Evolutionary conservation across 179 eudicot genomes (phyloP), one percentile per base, ranked within the genome.

Genomic region (Silene noctiflora): DNA sequence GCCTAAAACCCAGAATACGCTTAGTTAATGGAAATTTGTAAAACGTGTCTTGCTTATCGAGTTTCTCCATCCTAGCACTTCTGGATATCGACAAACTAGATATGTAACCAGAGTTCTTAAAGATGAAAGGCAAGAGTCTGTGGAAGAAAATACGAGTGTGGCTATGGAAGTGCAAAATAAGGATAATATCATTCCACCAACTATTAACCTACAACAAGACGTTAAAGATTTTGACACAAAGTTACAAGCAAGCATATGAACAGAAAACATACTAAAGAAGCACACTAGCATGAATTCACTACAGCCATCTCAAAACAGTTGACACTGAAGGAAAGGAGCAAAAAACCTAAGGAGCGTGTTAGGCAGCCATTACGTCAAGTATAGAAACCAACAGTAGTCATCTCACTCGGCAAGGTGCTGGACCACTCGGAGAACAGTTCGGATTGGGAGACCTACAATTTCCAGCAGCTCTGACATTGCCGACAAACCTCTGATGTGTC

Each of bases 381-480:
- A 65, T 77, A 67, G 60, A 81, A 64, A 60, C 31, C 42, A 68
- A 66, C 69, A 75, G 68, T 72, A 61, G 73, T 89, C 88, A 90
- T 77, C 94, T 85, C 61, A 88, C 91, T 59, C 88, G 84, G 80
- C 94, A 89, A 46, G 90, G 82, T 39, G 94, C 86, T 33, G 89
- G 83, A 25, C 83, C 84, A 67, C 90, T 85, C 6, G 89, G 89
- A 76, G 94, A 88, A 74, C 91, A 85, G 78, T 76, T 85, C 16
- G 86, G 84, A 62, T 83, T 85, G 10, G 90, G 83, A 11, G 87
- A 80, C 44, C 87, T 88, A 74, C 90, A 87, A 79, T 69, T 84
- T 4, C 74, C 86, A 31, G 75, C 81, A 71, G 85, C 73, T 61
- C 87, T 71, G 42, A 86, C 86, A 67, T 83, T 76, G 67, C 79